Evolutionary conservation across 129 eudicot genomes (phyloP).

Genomic region (Chrysanthemum seticuspe): DNA sequence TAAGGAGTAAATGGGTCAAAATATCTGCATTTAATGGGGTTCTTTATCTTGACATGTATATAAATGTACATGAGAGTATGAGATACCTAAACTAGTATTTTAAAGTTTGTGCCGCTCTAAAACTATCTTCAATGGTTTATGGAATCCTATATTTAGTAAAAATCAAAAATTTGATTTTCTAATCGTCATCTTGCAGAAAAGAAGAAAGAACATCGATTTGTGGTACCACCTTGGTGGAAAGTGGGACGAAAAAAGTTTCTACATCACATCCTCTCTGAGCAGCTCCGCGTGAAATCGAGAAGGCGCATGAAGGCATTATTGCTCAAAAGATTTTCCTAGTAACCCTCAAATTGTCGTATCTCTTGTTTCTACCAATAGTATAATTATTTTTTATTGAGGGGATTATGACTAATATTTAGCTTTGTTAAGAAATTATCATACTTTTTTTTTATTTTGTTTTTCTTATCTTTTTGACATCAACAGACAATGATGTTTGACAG

Average conservation of each 20-base stretch:
- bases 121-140: constrained; percentile 9
- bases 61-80: not conserved
- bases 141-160: not conserved
- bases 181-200: constrained; percentile 42
- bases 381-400: constrained; percentile 12
- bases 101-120: not conserved
- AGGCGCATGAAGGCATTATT: constrained; percentile 29
- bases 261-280: constrained; percentile 44
- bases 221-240: constrained; percentile 73
- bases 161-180: not conserved
- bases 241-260: constrained; percentile 68
- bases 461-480: constrained; percentile 37
- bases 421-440: constrained; percentile 17
- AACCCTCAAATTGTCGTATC: constrained; percentile 30
- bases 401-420: constrained; percentile 31
- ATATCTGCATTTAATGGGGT: constrained; percentile 10
- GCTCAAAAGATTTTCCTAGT: constrained; percentile 16
- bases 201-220: constrained; percentile 33
- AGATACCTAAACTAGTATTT: constrained; percentile 14
- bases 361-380: constrained; percentile 11
- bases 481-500: constrained; percentile 47
- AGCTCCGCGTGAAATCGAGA: constrained; percentile 37
- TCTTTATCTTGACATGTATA: constrained; percentile 1
- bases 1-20: not conserved
- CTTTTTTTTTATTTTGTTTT: constrained; percentile 19